These are phyloP conservation scores for Pleurotus djamor DNA, from an alignment of 768 basidiomycete genomes.

Conservation along the genomic window DNA sequence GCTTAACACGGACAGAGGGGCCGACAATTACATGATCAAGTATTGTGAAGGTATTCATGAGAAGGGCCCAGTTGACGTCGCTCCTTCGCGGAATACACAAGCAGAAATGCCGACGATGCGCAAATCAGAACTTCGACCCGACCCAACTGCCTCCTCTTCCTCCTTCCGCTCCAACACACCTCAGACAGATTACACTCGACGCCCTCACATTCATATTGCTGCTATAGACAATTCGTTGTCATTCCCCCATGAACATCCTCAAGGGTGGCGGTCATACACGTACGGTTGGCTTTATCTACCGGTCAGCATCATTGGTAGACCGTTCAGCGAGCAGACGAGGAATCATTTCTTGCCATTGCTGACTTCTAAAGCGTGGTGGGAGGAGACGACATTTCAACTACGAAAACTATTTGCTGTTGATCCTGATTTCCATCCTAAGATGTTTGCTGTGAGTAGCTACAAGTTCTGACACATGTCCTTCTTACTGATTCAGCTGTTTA, in stretches of 20 bases:
- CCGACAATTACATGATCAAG: conserved; percentile 93
- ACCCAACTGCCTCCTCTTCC: conserved; percentile 31
- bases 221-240: conserved; percentile 93
- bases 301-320: conserved; percentile 80
- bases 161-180: conserved; percentile 32
- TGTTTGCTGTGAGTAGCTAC: conserved; percentile 64
- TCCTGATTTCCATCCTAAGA: conserved; percentile 86
- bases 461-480: too few species aligned
- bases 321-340: conserved; percentile 82
- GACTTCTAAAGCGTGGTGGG: conserved; percentile 88
- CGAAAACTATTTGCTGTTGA: conserved; percentile 78
- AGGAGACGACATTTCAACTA: conserved; percentile 78
- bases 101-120: conserved; percentile 70
- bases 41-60: conserved; percentile 83
- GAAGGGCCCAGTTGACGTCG: conserved; percentile 74
- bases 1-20: conserved; percentile 87
- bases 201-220: conserved; percentile 86
- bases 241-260: conserved; percentile 89
- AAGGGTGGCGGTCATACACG: conserved; percentile 75
- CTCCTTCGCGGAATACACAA: conserved; percentile 66
- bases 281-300: conserved; percentile 90
- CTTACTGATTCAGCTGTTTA: conserved; percentile 18
- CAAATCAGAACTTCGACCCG: conserved; percentile 40
- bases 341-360: conserved; percentile 80
- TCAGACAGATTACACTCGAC: conserved; percentile 48